These are phyloP conservation scores for Oxalis stricta DNA, from an alignment of 441 rosid genomes.

Conservation along the genomic window DNA sequence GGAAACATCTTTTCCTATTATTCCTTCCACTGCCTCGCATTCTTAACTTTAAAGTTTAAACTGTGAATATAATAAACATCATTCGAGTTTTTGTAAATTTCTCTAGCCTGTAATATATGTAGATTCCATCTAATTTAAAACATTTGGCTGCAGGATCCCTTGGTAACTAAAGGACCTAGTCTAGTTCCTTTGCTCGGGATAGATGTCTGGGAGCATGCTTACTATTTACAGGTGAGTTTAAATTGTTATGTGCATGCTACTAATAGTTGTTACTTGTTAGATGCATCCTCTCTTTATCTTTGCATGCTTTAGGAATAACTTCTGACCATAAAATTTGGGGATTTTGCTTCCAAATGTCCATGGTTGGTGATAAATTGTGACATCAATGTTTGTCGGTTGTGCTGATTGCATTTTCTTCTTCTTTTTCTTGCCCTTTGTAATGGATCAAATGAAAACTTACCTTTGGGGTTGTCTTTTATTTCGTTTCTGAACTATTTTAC, in stretches of 20 bases:
- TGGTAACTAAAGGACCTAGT: constrained; percentile 62
- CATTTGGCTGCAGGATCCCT: constrained; percentile 52
- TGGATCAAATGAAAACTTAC: no score
- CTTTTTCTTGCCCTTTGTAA: no score
- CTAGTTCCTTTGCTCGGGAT: constrained; percentile 83
- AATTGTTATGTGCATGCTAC: background rate
- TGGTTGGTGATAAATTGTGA: no score
- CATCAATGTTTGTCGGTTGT: no score
- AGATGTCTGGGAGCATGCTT: constrained; percentile 99
- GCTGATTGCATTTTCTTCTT: no score
- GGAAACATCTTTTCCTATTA: no score
- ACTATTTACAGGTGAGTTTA: constrained; percentile 73
- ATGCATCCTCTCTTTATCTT: background rate
- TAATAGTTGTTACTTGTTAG: background rate
- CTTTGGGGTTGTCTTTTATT: no score
- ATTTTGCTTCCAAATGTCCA: no score
- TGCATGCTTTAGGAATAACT: background rate
- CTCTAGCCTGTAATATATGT: background rate
- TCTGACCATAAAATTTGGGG: no score
- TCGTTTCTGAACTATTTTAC: no score
- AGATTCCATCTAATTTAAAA: background rate
- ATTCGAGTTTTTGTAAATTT: background rate
- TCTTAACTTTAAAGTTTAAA: no score
- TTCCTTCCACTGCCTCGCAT: no score
- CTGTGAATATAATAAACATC: background rate